Base-by-base conservation (phyloP, 108 stramenopile species). In the Pseudonitzschia multiseries region DNA sequence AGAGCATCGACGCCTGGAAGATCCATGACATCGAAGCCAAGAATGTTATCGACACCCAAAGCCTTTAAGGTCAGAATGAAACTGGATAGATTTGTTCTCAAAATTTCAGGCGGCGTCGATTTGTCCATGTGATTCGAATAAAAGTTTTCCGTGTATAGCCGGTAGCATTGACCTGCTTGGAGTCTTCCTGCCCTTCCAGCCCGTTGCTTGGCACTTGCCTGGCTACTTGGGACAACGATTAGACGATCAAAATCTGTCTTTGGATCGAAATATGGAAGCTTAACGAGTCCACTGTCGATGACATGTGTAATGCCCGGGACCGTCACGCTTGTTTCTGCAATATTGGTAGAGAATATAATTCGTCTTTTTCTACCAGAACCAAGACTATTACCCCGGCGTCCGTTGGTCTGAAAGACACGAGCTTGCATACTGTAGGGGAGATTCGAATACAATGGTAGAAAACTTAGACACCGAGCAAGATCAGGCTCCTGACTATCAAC, bases 291-390 rank as follows among this genome's bases (percentile, higher is more conserved):
- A 57, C 92, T 82, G 75, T 99, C 99, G 59, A 99, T 80, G 17
- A 99, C 98, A 75, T 84, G 89, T 8, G 90, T 86, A 48, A 99
- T 89, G 53, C 82, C 72, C 22, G 94, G 95, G 10, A 98, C 90
- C 20, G 98, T 98, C 24, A 99, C 83, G 28, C 91, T 93, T 51
- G 97, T 96, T 73, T 99, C 98, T 17, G 97, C 97, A 33, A 98
- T 89, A 61, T 94, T 97, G 10, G 97, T 98, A 18, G 95, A 90
- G 69, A 87, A 89, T 48, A 97, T 80, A 33, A 95, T 83, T 17
- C 93, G 75, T 61, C 94, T 8, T 62, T 62, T 62, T 80, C 32
- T 48, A 48, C 14, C 46, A 48, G 18, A 48, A 18, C 18, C 18
- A 73, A 68, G 74, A 4, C 22, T 20, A 17, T 17, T 18, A 17